These are phyloP conservation scores for Extremus antarcticus DNA, from an alignment of 495 filamentous ascomycete species.

Conservation along the genomic window DNA sequence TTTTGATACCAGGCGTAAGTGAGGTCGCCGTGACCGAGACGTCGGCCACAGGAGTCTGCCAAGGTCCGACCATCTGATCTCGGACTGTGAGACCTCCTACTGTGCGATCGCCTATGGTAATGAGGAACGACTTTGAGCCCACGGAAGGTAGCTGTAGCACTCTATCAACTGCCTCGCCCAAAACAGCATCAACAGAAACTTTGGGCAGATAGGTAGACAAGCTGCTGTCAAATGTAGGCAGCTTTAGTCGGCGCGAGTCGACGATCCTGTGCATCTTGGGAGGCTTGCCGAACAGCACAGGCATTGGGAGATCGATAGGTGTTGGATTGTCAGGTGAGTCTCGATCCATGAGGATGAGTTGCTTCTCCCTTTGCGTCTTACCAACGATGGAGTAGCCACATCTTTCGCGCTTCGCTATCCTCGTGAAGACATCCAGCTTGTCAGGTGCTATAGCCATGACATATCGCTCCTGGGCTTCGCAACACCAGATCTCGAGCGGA, in stretches of 20 bases:
- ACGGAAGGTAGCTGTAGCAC: slow-evolving; percentile 80
- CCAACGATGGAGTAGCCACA: slow-evolving; percentile 93
- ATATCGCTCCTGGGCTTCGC: slow-evolving; percentile 92
- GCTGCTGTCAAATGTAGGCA: slow-evolving; percentile 63
- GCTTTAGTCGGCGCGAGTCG: slow-evolving; percentile 53
- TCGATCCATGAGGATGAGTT: slow-evolving; percentile 68
- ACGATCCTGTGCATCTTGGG: slow-evolving; percentile 76
- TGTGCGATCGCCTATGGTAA: slow-evolving; percentile 87
- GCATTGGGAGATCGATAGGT: slow-evolving; percentile 86
- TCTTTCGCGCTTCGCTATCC: slow-evolving; percentile 74
- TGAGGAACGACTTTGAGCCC: slow-evolving; percentile 91
- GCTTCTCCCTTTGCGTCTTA: slow-evolving; percentile 57
- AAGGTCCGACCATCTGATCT: slow-evolving; percentile 93
- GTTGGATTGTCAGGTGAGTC: slow-evolving; percentile 64
- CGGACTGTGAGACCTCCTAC: slow-evolving; percentile 80
- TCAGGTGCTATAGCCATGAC: slow-evolving; percentile 74
- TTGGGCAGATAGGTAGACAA: slow-evolving; percentile 53
- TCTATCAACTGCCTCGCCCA: slow-evolving; percentile 64
- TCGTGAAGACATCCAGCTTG: slow-evolving; percentile 68
- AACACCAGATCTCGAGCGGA: slow-evolving; percentile 93
- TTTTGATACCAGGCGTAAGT: slow-evolving; percentile 56
- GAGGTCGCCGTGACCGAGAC: slow-evolving; percentile 83
- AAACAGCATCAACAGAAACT: slow-evolving; percentile 49
- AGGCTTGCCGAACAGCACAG: slow-evolving; percentile 81
- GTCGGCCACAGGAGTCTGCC: slow-evolving; percentile 92